Evolutionary conservation across 306 rosid species (phyloP), one percentile per base, ranked within the genome.

Genomic region (Trichosanthes truncata): DNA sequence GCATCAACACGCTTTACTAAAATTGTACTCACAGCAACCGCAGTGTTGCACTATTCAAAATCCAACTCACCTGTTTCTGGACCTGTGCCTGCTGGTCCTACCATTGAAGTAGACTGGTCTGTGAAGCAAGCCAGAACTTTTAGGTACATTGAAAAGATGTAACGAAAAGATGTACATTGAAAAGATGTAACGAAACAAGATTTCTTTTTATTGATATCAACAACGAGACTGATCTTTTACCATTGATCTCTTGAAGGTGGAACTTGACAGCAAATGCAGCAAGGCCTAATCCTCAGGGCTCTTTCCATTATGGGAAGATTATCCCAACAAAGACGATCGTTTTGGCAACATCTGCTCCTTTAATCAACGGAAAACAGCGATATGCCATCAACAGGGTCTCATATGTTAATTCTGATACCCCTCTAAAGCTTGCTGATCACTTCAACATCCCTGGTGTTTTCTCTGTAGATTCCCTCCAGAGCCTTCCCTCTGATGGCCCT

Each of bases 261-360:
- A 96, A 93, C 83, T 84, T 96, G 90, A 93, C 98, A 23, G 98
- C 98, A 80, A 96, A 84, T 87, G 99, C 99, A 53, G 99, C 99
- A 17, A 89, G 99, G 93, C 98, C 98, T 68, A 95, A 95, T 80
- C 99, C 99, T 77, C 99, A 95, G 81, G 99, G 99, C 7, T 95
- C 99, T 38, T 95, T 81, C 87, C 99, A 95, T 88, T 95, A 95
- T 51, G 99, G 99, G 80, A 85, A 51, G 80, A 89, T 96, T 43
- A 84, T 87, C 46, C 86, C 92, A 11, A 89, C 88, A 45, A 89
- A 84, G 88, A 85, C 84, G 36, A 81, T 95, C 65, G 83, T 90
- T 6, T 85, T 95, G 86, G 94, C 89, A 74, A 91, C 85, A 79
- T 88, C 99, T 36, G 96, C 93, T 48, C 84, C 96, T 72, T 80